Base-by-base conservation (phyloP, 257 asterid species). In the Penstemon davidsonii region DNA sequence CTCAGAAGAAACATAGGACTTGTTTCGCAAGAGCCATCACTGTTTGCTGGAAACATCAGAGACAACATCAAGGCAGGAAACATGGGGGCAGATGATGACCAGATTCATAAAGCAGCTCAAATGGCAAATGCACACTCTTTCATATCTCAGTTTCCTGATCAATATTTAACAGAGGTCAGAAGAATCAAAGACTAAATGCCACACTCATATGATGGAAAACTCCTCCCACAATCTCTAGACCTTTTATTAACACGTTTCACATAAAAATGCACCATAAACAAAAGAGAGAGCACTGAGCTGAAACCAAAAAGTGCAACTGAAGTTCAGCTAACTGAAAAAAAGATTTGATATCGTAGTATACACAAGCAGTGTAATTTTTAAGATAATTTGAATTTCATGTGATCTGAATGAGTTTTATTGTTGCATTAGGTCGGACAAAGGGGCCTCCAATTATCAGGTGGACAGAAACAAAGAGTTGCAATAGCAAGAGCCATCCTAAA, bases 401-500 rank as follows among this genome's bases (percentile, higher is more conserved):
- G 53, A 62, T 38, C 62, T 75, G 64, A 78, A 68, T 66, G 55
- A 75, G 66, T 65, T 41, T 67, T 62, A 5, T 53, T 55, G 71
- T 79, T 62, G 59, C 49, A 62, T 43, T 63, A 88, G 97, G 95
- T 88, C 53, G 96, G 97, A 71, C 87, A 90, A 66, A 74, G 84
- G 72, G 97, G 97, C n/a, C 80, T 85, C 70, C 97, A 88, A 70
- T 73, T 90, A 81, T 90, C 97, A 42, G 97, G 97, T 25, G 97
- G 97, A 78, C 97, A 87, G 76, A 90, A 90, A 74, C 97, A 90
- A 82, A 83, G 97, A 79, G 84, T 90, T 61, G 94, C 96, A 66
- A 90, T 90, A 81, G 96, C 97, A 71, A 76, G 97, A 80, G 94
- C 96, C 66, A 84, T 88, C 58, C 44, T 90, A 49, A 90, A 86